Base-by-base conservation (phyloP, 1,284 basidiomycete species). In the Heterobasidion annosum region DNA sequence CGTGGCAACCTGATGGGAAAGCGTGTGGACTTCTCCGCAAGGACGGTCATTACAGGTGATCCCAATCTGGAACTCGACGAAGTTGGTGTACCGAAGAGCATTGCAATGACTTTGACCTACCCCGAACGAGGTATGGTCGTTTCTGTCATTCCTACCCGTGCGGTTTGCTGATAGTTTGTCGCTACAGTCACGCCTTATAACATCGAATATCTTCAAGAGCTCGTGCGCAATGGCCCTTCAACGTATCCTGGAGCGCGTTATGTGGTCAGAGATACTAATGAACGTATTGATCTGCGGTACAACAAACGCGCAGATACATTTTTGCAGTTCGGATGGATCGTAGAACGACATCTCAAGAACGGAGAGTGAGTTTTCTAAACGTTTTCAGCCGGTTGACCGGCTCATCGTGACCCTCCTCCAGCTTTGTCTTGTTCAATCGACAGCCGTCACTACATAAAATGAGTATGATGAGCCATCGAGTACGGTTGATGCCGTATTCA, bases 401-500 rank as follows among this genome's bases (percentile, higher is more conserved):
- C 25, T 33, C 37, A 13, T 56, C 54, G 1, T 16, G 8, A 50
- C 25, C 50, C 8, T 5, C 15, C 37, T 37, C 18, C 60, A 94
- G 92, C 67, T 98, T 82, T 64, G 92, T 99, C 37, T 74, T 99
- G 51, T 99, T 99, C 78, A 99, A 99, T 70, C 95, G 97, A 59
- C 97, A 99, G 67, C 97, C 97, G 2, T 92, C 87, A 78, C 72
- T 99, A 70, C 97, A 99, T 73, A 99, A 99, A 73, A 99, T 99
- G 97, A 96, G 92, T 78, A 99, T 99, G 97, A 99, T 99, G 97
- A 93, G 92, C 70, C 97, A 99, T 75, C 85, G 97, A 44, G 91
- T 99, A 51, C 93, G 92, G 67, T 76, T 99, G 56, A 98, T 99
- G 95, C 91, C 93, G 37, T 99, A 98, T 71, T 99, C 97, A 33